Conservation (phyloP, 2,329 filamentous ascomycete genomes). For the Neurospora sp. region DNA sequence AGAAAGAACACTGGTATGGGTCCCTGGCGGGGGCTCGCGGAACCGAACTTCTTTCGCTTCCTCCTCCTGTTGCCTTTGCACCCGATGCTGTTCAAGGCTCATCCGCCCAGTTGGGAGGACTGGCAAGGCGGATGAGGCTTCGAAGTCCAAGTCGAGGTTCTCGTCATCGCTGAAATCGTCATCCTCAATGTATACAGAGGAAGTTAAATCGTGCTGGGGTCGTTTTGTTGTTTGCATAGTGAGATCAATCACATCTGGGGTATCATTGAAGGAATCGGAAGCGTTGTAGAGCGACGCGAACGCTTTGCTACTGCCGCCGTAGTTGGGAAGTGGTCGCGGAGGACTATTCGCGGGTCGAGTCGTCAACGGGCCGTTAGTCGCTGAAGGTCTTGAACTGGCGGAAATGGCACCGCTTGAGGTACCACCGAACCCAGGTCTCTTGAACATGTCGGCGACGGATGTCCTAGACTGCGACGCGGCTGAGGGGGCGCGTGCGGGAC, state of each 20-base stretch:
- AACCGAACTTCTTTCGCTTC: not conserved
- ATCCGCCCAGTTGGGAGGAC: slow-evolving; percentile 12
- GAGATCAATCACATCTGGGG: slow-evolving; percentile 27
- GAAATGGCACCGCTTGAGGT: slow-evolving; percentile 19
- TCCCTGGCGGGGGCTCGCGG: slow-evolving; percentile 14
- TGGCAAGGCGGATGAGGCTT: slow-evolving; percentile 47
- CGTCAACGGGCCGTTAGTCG: slow-evolving; percentile 20
- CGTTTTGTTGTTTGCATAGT: not conserved
- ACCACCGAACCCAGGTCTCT: slow-evolving; percentile 30
- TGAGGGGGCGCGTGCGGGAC: slow-evolving; percentile 24
- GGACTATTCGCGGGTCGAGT: slow-evolving; percentile 26
- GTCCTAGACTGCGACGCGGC: not conserved
- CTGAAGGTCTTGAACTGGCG: slow-evolving; percentile 2
- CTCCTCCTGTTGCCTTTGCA: slow-evolving; percentile 17
- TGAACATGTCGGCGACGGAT: slow-evolving; percentile 39
- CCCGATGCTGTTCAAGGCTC: slow-evolving; percentile 19
- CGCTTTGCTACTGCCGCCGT: slow-evolving; percentile 9
- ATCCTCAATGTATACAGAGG: slow-evolving; percentile 56
- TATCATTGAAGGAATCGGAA: slow-evolving; percentile 39
- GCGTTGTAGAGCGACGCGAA: slow-evolving; percentile 34
- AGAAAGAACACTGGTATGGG: slow-evolving; percentile 35
- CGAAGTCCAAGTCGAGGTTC: slow-evolving; percentile 60
- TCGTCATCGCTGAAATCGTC: slow-evolving; percentile 84
- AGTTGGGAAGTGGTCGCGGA: slow-evolving; percentile 12
- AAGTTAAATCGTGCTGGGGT: slow-evolving; percentile 16